phyloP scores from a whole-genome alignment of 148 eudicot genomes.

The Camellia japonica region DNA sequence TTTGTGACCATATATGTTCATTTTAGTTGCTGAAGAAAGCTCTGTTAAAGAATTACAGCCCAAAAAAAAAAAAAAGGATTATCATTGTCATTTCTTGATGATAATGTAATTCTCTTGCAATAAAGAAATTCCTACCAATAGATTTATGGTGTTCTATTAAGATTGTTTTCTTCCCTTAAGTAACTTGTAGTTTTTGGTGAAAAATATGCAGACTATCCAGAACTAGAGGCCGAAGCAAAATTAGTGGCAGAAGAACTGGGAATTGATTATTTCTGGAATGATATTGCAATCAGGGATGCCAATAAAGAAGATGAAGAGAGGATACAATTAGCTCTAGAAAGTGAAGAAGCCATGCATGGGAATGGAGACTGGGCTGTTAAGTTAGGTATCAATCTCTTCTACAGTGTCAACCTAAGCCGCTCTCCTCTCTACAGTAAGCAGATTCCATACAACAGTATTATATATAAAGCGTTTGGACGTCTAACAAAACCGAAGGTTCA shows the following conservation, averaged over 20 bases:
- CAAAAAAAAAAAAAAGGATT: neutral
- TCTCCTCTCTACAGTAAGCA: conserved; percentile 93
- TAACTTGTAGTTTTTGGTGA: conserved; percentile 3
- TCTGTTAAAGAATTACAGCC: neutral
- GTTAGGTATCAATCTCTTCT: conserved; percentile 81
- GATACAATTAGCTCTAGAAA: conserved; percentile 63
- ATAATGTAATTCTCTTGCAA: neutral
- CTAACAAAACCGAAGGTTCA: conserved; percentile 23
- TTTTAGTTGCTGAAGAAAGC: neutral
- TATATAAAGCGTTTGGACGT: conserved; percentile 81
- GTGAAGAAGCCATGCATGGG: conserved; percentile 73
- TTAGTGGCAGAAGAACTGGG: conserved; percentile 72
- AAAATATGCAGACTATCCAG: conserved; percentile 69
- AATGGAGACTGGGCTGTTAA: conserved; percentile 96
- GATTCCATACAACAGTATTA: conserved; percentile 82
- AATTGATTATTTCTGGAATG: conserved; percentile 54
- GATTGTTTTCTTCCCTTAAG: neutral
- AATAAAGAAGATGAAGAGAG: conserved; percentile 61
- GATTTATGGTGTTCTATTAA: neutral
- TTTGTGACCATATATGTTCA: neutral
- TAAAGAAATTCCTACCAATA: neutral
- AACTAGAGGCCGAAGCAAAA: conserved; percentile 75
- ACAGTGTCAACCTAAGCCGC: conserved; percentile 85
- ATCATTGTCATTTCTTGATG: neutral
- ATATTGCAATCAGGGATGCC: conserved; percentile 55